phyloP scores from a whole-genome alignment of 2,329 filamentous ascomycete genomes.

The Amauroascus verrucosus region DNA sequence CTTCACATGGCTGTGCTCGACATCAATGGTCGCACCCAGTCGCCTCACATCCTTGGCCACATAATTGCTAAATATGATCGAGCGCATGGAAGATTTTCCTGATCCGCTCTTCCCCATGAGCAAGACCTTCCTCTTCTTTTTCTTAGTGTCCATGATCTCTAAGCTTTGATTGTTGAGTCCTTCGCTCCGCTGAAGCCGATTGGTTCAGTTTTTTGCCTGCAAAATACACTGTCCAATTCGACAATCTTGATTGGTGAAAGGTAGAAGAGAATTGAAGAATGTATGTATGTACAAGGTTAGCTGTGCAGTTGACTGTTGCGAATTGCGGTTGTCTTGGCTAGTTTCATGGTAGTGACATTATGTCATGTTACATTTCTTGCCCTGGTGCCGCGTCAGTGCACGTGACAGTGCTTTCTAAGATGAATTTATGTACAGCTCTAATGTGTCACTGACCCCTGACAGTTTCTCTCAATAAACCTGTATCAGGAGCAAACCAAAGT shows the following conservation, averaged over 20 bases:
- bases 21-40: slow-evolving; percentile 91
- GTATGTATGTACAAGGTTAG: too few species aligned
- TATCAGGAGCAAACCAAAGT: background rate
- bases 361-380: background rate
- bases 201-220: too few species aligned
- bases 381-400: background rate
- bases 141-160: slow-evolving; percentile 22
- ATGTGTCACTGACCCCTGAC: background rate
- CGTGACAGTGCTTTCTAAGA: background rate
- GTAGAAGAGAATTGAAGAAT: too few species aligned
- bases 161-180: background rate
- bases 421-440: background rate
- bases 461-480: background rate
- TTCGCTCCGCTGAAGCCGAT: background rate
- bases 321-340: background rate
- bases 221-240: background rate
- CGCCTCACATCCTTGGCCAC: slow-evolving; percentile 90
- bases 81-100: slow-evolving; percentile 96
- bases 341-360: background rate
- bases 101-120: slow-evolving; percentile 94
- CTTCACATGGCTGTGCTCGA: slow-evolving; percentile 96
- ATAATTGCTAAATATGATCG: slow-evolving; percentile 98
- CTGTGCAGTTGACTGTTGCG: background rate
- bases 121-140: slow-evolving; percentile 77
- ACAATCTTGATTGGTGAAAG: background rate